Percentiles rank a stretch among this genome's conserved stretches.
Conservation (phyloP, 2,329 filamentous ascomycete species). For the Paracoccidioides brasiliensis region DNA sequence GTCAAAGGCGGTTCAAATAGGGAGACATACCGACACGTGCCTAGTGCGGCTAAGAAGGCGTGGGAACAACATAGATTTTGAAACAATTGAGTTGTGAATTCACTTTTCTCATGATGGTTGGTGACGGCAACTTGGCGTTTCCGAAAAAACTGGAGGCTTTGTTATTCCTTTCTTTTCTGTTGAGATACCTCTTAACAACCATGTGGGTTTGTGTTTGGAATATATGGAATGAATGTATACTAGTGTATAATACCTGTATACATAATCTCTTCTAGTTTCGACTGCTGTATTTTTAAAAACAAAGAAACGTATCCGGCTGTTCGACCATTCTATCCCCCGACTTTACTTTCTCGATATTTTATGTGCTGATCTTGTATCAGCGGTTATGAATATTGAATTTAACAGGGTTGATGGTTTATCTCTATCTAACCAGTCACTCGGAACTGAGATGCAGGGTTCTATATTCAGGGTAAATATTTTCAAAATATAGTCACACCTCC, state of each 20-base stretch:
- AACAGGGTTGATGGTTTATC: no score
- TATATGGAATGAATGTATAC: neutral
- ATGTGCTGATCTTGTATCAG: neutral
- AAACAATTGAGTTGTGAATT: conserved; percentile 2
- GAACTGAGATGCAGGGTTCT: no score
- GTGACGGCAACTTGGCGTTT: neutral
- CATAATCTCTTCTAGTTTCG: neutral
- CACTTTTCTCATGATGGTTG: neutral
- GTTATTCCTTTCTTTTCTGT: neutral
- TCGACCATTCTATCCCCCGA: neutral
- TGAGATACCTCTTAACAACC: neutral
- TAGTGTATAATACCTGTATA: neutral
- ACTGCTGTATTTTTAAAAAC: neutral
- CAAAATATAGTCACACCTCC: neutral
- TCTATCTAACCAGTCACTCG: no score
- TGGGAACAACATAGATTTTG: conserved; percentile 21
- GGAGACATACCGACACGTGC: conserved; percentile 22
- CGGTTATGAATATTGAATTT: no score
- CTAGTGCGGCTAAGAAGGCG: conserved; percentile 21
- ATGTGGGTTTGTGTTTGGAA: neutral
- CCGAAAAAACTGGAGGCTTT: neutral
- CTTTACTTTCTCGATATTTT: neutral
- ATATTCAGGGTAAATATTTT: no score
- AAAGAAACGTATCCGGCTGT: neutral
- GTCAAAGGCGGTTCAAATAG: conserved; percentile 7